Evolutionary conservation across 2,329 filamentous ascomycete genomes (phyloP).

Genomic region (Leptosphaerulina australis): DNA sequence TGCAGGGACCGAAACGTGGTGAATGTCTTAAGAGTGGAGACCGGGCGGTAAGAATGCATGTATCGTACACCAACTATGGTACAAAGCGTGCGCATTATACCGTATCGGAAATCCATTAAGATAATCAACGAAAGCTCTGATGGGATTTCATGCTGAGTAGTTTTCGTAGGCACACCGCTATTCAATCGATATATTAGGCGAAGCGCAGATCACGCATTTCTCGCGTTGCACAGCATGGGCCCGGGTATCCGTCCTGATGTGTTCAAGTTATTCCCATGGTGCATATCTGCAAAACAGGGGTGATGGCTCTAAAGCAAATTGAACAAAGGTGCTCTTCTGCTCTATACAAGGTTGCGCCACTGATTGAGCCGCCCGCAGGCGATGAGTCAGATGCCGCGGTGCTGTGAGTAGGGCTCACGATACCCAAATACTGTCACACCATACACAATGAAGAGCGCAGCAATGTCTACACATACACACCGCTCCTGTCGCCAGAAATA

Average conservation of each 20-base stretch:
- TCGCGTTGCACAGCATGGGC: not conserved
- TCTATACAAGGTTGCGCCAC: constrained; percentile 9
- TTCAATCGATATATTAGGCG: not conserved
- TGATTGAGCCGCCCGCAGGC: not conserved
- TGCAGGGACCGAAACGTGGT: constrained; percentile 13
- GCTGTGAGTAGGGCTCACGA: not conserved
- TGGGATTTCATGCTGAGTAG: constrained; percentile 1
- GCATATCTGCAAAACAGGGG: not conserved
- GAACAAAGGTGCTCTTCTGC: not conserved
- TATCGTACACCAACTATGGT: not conserved
- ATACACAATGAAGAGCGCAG: too few relatives aligned
- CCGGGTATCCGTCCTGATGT: not conserved
- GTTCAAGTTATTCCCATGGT: not conserved
- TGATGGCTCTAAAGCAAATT: not conserved
- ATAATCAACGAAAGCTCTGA: too few relatives aligned
- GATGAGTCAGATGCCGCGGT: constrained; percentile 10
- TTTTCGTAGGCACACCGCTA: constrained; percentile 14
- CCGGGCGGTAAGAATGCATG: constrained; percentile 1
- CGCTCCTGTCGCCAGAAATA: constrained; percentile 22
- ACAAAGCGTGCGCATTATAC: too few relatives aligned
- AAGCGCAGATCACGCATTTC: not conserved
- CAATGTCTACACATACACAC: not conserved
- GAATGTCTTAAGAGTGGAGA: constrained; percentile 12
- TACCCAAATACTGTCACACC: not conserved
- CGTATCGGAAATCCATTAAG: too few relatives aligned